Evolutionary conservation across 23 red algal species (phyloP).

Genomic region (Rhodosorus marinus): DNA sequence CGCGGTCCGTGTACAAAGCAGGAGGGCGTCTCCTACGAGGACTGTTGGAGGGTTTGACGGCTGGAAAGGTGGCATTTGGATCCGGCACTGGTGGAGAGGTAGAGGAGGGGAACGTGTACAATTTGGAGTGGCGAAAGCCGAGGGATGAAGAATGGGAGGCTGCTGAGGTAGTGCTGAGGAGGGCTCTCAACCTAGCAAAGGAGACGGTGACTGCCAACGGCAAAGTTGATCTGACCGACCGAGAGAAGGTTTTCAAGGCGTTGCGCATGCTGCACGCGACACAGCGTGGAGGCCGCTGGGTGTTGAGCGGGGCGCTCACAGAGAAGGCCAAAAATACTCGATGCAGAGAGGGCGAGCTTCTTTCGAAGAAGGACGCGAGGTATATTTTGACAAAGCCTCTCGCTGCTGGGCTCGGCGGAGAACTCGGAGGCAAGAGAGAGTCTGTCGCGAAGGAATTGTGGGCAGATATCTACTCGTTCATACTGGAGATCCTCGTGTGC

Average conservation of each 20-base stretch:
- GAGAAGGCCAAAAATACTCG: neutral
- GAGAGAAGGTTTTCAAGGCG: slow-evolving; percentile 51
- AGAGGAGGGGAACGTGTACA: slow-evolving; percentile 4
- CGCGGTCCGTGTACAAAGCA: slow-evolving; percentile 75
- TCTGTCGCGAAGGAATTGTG: slow-evolving; percentile 37
- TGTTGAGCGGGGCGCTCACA: slow-evolving; percentile 44
- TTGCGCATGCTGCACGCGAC: slow-evolving; percentile 51
- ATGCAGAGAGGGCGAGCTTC: neutral
- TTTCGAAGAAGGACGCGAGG: slow-evolving; percentile 8
- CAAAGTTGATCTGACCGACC: neutral
- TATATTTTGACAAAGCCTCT: slow-evolving; percentile 21
- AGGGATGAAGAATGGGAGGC: neutral
- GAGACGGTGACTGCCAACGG: neutral
- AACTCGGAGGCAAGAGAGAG: slow-evolving; percentile 2
- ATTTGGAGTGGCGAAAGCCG: neutral
- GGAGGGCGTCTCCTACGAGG: slow-evolving; percentile 76
- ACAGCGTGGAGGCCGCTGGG: slow-evolving; percentile 72
- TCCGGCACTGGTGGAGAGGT: slow-evolving; percentile 4
- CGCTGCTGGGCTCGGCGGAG: slow-evolving; percentile 18
- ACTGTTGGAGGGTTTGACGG: slow-evolving; percentile 71
- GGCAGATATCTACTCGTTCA: slow-evolving; percentile 21
- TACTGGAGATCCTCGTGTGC: slow-evolving; percentile 25
- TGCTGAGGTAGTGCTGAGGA: neutral
- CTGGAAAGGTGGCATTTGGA: slow-evolving; percentile 27
- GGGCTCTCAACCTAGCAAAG: neutral